phyloP scores from a whole-genome alignment of 305 asterid genomes.

The Euphrasia arctica region DNA sequence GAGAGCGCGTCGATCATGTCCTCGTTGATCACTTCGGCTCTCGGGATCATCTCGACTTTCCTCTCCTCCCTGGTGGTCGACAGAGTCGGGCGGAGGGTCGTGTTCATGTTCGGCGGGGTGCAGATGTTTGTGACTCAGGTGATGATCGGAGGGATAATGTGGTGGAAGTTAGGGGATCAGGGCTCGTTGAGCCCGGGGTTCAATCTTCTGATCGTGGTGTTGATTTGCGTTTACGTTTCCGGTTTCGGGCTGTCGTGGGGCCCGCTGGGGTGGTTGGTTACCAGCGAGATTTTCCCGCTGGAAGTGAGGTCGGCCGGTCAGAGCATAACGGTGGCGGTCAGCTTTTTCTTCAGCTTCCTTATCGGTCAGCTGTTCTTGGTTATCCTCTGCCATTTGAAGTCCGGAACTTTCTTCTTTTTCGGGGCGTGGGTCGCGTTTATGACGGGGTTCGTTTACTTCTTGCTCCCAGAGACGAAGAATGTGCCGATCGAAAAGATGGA shows the following conservation, averaged over 20 bases:
- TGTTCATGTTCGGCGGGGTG: slow-evolving; percentile 39
- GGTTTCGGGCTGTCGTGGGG: slow-evolving; percentile 58
- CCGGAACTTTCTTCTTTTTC: slow-evolving; percentile 46
- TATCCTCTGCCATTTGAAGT: slow-evolving; percentile 42
- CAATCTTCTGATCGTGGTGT: slow-evolving; percentile 24
- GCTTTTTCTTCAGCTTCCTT: slow-evolving; percentile 35
- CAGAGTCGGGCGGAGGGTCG: slow-evolving; percentile 30
- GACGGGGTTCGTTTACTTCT: slow-evolving; percentile 40
- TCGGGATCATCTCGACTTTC: slow-evolving; percentile 32
- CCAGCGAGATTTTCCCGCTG: slow-evolving; percentile 54
- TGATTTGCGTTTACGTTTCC: slow-evolving; percentile 42
- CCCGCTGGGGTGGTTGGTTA: slow-evolving; percentile 53
- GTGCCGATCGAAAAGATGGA: slow-evolving; percentile 53
- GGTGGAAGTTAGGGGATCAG: slow-evolving; percentile 42
- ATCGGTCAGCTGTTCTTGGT: slow-evolving; percentile 43
- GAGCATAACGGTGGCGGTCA: slow-evolving; percentile 43
- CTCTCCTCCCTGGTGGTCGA: slow-evolving; percentile 21
- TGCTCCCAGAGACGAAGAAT: slow-evolving; percentile 56
- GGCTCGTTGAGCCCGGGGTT: slow-evolving; percentile 36
- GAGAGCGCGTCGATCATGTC: slow-evolving; percentile 47
- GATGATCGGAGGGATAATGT: slow-evolving; percentile 40
- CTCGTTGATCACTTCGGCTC: not conserved
- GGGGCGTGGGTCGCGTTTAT: slow-evolving; percentile 47
- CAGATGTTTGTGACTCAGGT: slow-evolving; percentile 37
- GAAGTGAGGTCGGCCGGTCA: slow-evolving; percentile 58